phyloP scores from a whole-genome alignment of 2,329 filamentous ascomycete genomes.

The Arthroderma sp. region DNA sequence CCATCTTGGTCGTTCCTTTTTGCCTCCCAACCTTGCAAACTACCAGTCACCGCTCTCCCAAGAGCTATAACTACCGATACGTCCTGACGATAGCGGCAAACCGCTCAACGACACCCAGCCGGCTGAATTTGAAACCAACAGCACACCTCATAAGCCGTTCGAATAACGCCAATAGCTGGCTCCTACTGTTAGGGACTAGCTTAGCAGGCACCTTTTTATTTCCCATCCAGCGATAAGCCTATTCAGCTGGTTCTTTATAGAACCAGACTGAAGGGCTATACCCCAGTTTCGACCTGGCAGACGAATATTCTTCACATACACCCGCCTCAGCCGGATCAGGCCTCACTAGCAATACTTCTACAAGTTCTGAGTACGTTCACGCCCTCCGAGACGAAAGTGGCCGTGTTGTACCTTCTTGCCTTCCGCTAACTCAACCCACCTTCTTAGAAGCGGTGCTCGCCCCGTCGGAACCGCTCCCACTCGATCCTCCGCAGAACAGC shows the following conservation, averaged over 20 bases:
- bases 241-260: conserved; percentile 32
- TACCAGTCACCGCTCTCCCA: no score
- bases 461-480: conserved; percentile 1
- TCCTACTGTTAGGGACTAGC: neutral
- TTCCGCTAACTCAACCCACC: conserved; percentile 10
- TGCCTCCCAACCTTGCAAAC: no score
- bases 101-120: no score
- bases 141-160: no score
- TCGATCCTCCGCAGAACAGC: conserved; percentile 4
- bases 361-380: conserved; percentile 33
- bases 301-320: conserved; percentile 46
- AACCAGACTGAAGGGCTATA: conserved; percentile 31
- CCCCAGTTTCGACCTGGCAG: conserved; percentile 55
- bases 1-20: no score
- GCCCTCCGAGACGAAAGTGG: neutral
- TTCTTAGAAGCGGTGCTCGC: conserved; percentile 1
- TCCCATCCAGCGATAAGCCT: conserved; percentile 16
- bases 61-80: no score
- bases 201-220: neutral
- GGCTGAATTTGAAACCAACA: no score
- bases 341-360: conserved; percentile 46
- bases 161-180: no score
- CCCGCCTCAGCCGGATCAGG: conserved; percentile 53
- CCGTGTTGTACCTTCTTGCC: conserved; percentile 27
- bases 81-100: no score